Percentiles rank a stretch among this genome's conserved stretches.
These are phyloP conservation scores for Picea engelmannii DNA, from an alignment of 83 land plant genomes.

Conservation along the genomic window DNA sequence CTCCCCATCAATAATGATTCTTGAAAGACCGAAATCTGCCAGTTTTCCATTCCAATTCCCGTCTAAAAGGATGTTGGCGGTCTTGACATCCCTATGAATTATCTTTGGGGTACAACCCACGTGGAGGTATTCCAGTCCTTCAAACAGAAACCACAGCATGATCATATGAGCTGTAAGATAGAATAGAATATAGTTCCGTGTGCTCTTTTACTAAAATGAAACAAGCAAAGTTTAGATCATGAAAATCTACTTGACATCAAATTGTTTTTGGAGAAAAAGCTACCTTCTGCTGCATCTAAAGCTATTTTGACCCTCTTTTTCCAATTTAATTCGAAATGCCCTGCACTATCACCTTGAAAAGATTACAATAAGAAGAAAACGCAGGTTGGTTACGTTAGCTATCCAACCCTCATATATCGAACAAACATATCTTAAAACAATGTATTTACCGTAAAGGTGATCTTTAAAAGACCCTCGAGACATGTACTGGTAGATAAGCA, in stretches of 20 bases:
- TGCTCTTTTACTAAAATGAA: no score
- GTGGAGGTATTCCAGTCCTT: constrained; percentile 67
- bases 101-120: constrained; percentile 58
- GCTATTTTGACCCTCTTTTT: constrained; percentile 1
- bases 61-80: constrained; percentile 64
- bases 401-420: no score
- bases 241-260: no score
- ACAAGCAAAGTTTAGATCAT: no score
- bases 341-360: neutral
- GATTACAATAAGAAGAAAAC: neutral
- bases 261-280: no score
- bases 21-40: constrained; percentile 70
- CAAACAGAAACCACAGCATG: neutral
- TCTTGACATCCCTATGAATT: constrained; percentile 71
- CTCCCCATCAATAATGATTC: neutral
- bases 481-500: constrained; percentile 14
- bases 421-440: neutral
- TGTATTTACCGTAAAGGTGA: neutral
- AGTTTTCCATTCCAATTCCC: constrained; percentile 47
- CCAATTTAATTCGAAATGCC: neutral
- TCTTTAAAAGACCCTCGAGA: neutral
- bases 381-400: neutral
- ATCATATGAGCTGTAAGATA: no score
- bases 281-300: constrained; percentile 2
- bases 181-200: no score